A percentile compares a stretch with the other conserved stretches of the same genome.
phyloP scores from a whole-genome alignment of 2,329 filamentous ascomycete genomes.

The Leptosphaerulina australis region DNA sequence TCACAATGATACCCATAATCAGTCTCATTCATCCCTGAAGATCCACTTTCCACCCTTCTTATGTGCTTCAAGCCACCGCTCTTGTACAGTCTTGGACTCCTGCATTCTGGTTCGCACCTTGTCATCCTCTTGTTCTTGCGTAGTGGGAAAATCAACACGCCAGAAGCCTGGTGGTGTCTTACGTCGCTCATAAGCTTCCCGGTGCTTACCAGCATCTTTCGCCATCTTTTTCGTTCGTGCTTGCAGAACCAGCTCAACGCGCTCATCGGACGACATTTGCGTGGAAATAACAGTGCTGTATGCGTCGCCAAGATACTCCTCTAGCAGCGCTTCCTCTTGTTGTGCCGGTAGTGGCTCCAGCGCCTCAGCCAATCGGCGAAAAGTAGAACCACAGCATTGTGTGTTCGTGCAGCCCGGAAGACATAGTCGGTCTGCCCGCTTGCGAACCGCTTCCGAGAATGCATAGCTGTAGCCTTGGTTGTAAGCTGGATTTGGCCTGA shows the following conservation, averaged over 20 bases:
- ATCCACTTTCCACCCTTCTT: slow-evolving; percentile 75
- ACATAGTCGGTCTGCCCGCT: slow-evolving; percentile 70
- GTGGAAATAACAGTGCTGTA: slow-evolving; percentile 46
- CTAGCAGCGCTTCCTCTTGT: slow-evolving; percentile 51
- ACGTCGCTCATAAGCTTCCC: slow-evolving; percentile 72
- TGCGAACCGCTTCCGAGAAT: slow-evolving; percentile 75
- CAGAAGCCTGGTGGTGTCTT: slow-evolving; percentile 86
- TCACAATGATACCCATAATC: no score
- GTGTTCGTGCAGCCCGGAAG: slow-evolving; percentile 76
- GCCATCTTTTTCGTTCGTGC: slow-evolving; percentile 76
- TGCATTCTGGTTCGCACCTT: slow-evolving; percentile 67
- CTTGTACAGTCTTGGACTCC: slow-evolving; percentile 69
- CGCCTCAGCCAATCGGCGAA: slow-evolving; percentile 66
- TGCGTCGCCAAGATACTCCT: slow-evolving; percentile 61
- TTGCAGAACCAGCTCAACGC: slow-evolving; percentile 71
- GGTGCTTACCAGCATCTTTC: slow-evolving; percentile 77
- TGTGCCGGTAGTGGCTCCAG: slow-evolving; percentile 37
- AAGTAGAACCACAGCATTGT: slow-evolving; percentile 76
- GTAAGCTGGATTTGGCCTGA: slow-evolving; percentile 76
- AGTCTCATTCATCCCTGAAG: slow-evolving; percentile 74
- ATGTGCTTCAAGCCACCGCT: slow-evolving; percentile 82
- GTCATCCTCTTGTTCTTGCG: slow-evolving; percentile 76
- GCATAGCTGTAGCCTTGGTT: slow-evolving; percentile 76
- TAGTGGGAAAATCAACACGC: slow-evolving; percentile 85
- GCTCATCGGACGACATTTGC: slow-evolving; percentile 65